Evolutionary conservation across 1,284 basidiomycete genomes (phyloP), one percentile per base, ranked within the genome.

Genomic region (Pholiota adiposa): DNA sequence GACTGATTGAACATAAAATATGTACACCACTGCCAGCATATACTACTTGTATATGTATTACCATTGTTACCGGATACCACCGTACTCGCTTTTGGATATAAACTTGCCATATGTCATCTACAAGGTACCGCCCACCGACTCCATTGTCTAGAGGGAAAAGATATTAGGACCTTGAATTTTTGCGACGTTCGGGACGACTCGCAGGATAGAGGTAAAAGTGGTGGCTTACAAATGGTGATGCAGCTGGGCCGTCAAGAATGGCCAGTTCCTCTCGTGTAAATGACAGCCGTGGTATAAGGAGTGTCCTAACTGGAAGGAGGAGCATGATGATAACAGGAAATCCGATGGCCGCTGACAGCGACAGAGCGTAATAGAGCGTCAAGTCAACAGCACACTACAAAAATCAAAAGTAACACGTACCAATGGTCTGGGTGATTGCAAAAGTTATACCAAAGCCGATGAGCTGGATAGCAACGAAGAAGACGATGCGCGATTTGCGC

Each of bases 301-400:
- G 81, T 43, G 86, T 84, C 48, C 97, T 82, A 5, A 97, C 67
- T 0, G 96, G 96, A n/a, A 98, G 84, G 18, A 98, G 82, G 18
- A 94, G 75, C 69, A 93, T 85, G 69, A 98, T 97, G 63, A 97
- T 86, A 41, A 97, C 82, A 0, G 96, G 95, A 72, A 98, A 98
- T 0, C 92, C 94, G 58, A 97, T 94, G 4, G 92, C 92, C 54
- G 91, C 93, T 90, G 56, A 29, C 50, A 58, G 44, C n/a, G 18
- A 58, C 59, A 34, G n/a, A 55, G 25, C 43, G 18, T 19, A 48
- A 54, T 43, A 23, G 16, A n/a, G 31, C 31, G 43, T 14, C 19
- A 44, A 29, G 57, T 56, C 43, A 48, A 23, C 55, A 36, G 18
- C n/a, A 21, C 38, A 14, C 18, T n/a, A 55, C 54, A 9, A 27